A percentile compares a stretch with the other conserved stretches of the same genome.
Conservation (phyloP, 331 rosid species). For the Acacia pycnantha region DNA sequence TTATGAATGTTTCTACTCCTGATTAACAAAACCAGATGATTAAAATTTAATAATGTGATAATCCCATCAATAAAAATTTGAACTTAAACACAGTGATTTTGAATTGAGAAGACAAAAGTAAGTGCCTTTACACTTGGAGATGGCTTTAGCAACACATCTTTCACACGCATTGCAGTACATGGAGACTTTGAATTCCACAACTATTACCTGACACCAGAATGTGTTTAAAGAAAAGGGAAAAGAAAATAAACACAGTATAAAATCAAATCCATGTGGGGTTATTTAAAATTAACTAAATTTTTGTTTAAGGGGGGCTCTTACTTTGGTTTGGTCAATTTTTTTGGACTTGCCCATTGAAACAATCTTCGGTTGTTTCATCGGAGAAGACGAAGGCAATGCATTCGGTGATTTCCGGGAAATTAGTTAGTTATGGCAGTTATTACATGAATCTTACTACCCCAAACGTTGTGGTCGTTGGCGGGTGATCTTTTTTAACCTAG, state of each 20-base stretch:
- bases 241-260: background rate
- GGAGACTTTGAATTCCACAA: slow-evolving; percentile 60
- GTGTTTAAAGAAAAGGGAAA: background rate
- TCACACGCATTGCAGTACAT: slow-evolving; percentile 89
- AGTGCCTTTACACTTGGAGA: slow-evolving; percentile 60
- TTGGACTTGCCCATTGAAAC: slow-evolving; percentile 9
- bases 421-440: slow-evolving; percentile 26
- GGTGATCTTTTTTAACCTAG: background rate
- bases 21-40: background rate
- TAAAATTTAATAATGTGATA: background rate
- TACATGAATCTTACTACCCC: background rate
- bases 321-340: background rate
- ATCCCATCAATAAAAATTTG: background rate
- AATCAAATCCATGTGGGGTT: background rate
- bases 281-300: background rate
- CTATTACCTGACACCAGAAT: slow-evolving; percentile 28
- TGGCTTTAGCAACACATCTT: slow-evolving; percentile 59
- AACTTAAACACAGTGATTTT: background rate
- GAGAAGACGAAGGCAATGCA: background rate
- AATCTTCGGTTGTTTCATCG: background rate
- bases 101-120: background rate
- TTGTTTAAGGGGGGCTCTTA: background rate
- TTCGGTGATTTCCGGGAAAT: background rate
- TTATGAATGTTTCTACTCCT: slow-evolving; percentile 74
- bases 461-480: background rate